Base-by-base conservation (phyloP, 129 eudicot genomes). In the Tanacetum coccineum region DNA sequence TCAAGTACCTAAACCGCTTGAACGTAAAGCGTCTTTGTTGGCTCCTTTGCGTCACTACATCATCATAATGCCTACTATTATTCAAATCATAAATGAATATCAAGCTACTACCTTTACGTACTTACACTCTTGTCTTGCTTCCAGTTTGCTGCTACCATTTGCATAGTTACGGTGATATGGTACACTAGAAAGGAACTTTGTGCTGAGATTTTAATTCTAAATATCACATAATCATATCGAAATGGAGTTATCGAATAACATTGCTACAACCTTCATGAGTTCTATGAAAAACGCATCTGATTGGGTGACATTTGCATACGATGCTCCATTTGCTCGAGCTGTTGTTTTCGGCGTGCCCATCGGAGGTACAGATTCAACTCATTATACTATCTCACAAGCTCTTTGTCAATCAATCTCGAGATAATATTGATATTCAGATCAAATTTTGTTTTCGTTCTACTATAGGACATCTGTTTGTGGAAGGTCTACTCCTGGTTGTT, bases 281-380 rank as follows among this genome's bases (percentile, higher is more conserved):
- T 58, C 74, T 19, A 62, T 75, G 44, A 88, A 85, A 72, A 70
- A 78, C 78, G 82, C 83, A 59, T 80, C 87, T 25, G 88, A 85
- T 59, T 85, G 90, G 91, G 59, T 87, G 50, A 80, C 83, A 21
- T 83, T 79, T 68, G 87, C 86, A 28, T 74, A 81, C 52, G 91
- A 87, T 52, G 84, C 89, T 48, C 95, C 98, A 59, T 92, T 70
- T 61, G 84, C 96, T 60, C 79, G 89, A 73, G 89, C 98, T 50
- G 89, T 78, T 74, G 89, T 92, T 48, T 92, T 92, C 67, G 96
- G 98, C 48, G 98, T 92, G 25, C 91, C 70, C 64, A 92, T 92
- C 64, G 93, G 95, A 78, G 98, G 96, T 88, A 67, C 64, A 68
- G 2, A 66, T 32, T 71, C 60, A 54, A 6, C 4, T 45, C 68